Conservation (phyloP, 2,329 filamentous ascomycete genomes). For the Aspergillus arachidicola region DNA sequence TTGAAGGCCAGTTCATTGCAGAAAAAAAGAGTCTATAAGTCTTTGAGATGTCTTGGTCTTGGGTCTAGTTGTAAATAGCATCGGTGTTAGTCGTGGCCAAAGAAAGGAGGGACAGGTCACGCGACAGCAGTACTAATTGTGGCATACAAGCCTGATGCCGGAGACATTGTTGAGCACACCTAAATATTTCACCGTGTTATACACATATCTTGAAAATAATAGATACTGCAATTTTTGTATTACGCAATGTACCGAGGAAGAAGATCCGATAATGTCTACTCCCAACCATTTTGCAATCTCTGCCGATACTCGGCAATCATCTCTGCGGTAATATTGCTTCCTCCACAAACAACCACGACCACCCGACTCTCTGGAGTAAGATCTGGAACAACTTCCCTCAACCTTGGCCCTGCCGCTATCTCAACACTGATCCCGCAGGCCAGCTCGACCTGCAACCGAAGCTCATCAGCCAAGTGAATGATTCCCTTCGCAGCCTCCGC, state of each 20-base stretch:
- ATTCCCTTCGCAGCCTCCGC: constrained; percentile 76
- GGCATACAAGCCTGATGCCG: background rate
- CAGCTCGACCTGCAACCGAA: constrained; percentile 75
- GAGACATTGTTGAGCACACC: background rate
- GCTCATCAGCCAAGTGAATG: constrained; percentile 75
- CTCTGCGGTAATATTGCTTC: constrained; percentile 54
- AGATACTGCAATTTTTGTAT: background rate
- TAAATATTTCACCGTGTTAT: background rate
- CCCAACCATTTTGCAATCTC: constrained; percentile 41
- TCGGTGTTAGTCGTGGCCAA: too few species aligned
- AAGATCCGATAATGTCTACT: constrained; percentile 3
- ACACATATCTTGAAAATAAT: background rate
- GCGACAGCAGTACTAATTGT: too few species aligned
- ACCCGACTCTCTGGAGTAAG: constrained; percentile 35
- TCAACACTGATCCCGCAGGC: constrained; percentile 78
- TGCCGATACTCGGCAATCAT: constrained; percentile 54
- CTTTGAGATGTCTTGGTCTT: too few species aligned
- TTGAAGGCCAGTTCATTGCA: too few species aligned
- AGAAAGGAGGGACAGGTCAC: too few species aligned
- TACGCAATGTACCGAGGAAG: background rate
- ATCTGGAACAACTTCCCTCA: constrained; percentile 30
- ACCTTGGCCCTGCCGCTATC: constrained; percentile 24
- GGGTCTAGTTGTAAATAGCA: too few species aligned
- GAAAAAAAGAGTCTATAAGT: too few species aligned
- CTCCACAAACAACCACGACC: constrained; percentile 44